phyloP scores from a whole-genome alignment of 1,139 yeast genomes.

The Yamadazyma jaroonii region DNA sequence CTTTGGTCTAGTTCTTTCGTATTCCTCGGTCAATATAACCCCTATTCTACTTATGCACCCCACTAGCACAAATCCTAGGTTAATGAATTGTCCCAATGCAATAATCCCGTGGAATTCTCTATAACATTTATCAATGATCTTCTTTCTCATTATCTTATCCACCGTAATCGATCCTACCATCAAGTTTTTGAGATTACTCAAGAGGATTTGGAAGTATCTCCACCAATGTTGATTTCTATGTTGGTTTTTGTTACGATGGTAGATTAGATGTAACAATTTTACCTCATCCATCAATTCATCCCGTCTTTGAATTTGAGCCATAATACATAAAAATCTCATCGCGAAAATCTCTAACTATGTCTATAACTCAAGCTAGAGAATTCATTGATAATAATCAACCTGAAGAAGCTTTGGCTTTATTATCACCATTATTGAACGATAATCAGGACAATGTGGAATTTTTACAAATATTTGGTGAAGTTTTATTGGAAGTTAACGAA shows the following conservation, averaged over 20 bases:
- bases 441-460: conserved; percentile 30
- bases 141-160: conserved; percentile 29
- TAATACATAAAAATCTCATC: conserved; percentile 6
- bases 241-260: conserved; percentile 74
- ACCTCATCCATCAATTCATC: conserved; percentile 38
- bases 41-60: conserved; percentile 54
- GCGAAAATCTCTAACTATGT: conserved; percentile 5
- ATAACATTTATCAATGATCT: conserved; percentile 49
- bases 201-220: conserved; percentile 61
- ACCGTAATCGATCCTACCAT: conserved; percentile 17
- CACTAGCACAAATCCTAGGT: conserved; percentile 67
- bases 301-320: not conserved
- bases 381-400: conserved; percentile 21
- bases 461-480: conserved; percentile 61
- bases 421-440: conserved; percentile 27
- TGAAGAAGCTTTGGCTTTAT: conserved; percentile 37
- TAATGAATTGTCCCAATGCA: conserved; percentile 74
- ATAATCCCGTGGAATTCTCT: conserved; percentile 65
- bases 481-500: conserved; percentile 72
- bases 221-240: conserved; percentile 79
- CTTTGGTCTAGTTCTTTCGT: conserved; percentile 11
- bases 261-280: conserved; percentile 55
- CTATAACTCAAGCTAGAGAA: conserved; percentile 4
- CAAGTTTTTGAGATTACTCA: conserved; percentile 51
- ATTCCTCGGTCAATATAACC: conserved; percentile 22